A percentile compares a stretch with the other conserved stretches of the same genome.
Evolutionary conservation across 495 filamentous ascomycete genomes (phyloP).

Genomic region (Aspergillus mulundensis): DNA sequence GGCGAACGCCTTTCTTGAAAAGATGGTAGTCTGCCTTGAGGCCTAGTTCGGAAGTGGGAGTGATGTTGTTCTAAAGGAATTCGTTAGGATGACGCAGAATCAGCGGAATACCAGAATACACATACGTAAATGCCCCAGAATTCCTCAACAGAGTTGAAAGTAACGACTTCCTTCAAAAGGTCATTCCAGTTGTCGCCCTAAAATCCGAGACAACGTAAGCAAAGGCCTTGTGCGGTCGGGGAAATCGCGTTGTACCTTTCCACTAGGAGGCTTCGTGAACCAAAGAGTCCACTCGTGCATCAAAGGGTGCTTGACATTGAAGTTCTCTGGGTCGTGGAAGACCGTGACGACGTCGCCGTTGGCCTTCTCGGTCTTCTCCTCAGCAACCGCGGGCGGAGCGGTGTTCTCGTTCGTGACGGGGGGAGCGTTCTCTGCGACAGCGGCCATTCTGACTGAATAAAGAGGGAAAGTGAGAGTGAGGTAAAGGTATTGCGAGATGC

Average conservation of each 20-base stretch:
- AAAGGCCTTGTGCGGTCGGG: conserved; percentile 16
- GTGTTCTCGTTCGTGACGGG: conserved; percentile 42
- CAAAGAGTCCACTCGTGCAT: conserved; percentile 97
- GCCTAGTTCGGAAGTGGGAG: conserved; percentile 87
- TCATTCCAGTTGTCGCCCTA: conserved; percentile 99
- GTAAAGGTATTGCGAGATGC: not conserved
- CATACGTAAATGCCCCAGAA: conserved; percentile 99
- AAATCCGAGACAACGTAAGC: conserved; percentile 10
- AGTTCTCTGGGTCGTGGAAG: conserved; percentile 95
- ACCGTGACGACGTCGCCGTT: conserved; percentile 71
- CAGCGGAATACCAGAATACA: conserved; percentile 9
- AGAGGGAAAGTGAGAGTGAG: conserved; percentile 3
- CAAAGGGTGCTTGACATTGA: conserved; percentile 97
- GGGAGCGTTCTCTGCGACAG: conserved; percentile 40
- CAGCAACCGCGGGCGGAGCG: conserved; percentile 25
- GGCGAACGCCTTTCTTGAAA: conserved; percentile 94
- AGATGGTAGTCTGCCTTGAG: conserved; percentile 99
- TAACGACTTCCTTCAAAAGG: conserved; percentile 95
- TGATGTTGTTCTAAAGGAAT: conserved; percentile 85
- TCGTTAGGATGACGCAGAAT: not conserved
- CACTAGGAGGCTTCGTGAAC: conserved; percentile 98
- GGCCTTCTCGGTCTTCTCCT: conserved; percentile 30
- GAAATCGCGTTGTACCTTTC: conserved; percentile 63
- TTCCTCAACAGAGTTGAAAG: conserved; percentile 96
- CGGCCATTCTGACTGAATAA: conserved; percentile 33